Conservation (phyloP, 1,284 basidiomycete species). For the Tetrapyrgos nigripes region DNA sequence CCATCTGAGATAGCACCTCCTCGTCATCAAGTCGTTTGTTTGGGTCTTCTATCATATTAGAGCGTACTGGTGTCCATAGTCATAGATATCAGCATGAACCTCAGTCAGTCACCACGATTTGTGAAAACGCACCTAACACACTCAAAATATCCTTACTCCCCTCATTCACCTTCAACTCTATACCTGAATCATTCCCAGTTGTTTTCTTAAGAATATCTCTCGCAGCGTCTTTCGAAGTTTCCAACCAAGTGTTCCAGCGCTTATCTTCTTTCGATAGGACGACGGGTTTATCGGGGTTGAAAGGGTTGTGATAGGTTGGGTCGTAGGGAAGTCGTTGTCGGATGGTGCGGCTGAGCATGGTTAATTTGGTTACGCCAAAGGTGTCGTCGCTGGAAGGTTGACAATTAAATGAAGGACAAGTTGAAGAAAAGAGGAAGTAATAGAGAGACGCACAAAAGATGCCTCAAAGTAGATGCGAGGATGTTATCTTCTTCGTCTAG, state of each 20-base stretch:
- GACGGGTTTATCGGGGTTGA: neutral
- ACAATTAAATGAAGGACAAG: neutral
- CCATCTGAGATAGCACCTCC: constrained; percentile 35
- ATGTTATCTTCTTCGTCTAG: constrained; percentile 27
- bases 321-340: neutral
- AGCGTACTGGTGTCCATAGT: constrained; percentile 13
- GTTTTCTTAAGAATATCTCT: constrained; percentile 11
- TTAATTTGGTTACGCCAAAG: neutral
- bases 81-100: neutral
- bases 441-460: constrained; percentile 33
- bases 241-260: constrained; percentile 22
- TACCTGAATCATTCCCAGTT: constrained; percentile 21
- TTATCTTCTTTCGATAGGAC: constrained; percentile 15
- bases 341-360: neutral
- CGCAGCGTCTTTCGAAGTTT: constrained; percentile 15
- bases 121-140: constrained; percentile 21
- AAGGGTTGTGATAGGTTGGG: neutral
- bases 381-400: neutral
- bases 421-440: constrained; percentile 17
- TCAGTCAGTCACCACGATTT: neutral
- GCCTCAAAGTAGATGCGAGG: constrained; percentile 27
- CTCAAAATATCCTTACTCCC: constrained; percentile 9
- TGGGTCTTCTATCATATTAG: constrained; percentile 25
- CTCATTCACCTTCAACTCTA: neutral
- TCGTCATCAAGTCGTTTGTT: constrained; percentile 22